phyloP scores from a whole-genome alignment of 257 asterid species.

The Nicotiana benthamiana region DNA sequence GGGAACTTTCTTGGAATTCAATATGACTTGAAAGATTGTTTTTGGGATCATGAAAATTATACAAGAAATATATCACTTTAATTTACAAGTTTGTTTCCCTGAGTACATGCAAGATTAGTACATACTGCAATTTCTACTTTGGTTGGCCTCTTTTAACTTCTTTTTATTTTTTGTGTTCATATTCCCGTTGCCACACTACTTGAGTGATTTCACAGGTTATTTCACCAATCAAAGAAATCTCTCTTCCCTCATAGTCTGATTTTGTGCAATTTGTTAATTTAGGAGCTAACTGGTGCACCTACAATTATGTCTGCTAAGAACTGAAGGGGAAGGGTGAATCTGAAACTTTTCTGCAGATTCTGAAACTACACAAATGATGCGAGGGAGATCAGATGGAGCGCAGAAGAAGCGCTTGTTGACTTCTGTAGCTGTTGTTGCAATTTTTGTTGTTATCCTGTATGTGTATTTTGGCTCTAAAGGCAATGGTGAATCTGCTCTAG shows the following conservation, averaged over 20 bases:
- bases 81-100: neutral
- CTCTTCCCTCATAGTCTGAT: neutral
- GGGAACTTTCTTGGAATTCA: neutral
- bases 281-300: conserved; percentile 7
- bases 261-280: conserved; percentile 9
- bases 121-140: neutral
- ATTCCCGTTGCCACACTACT: neutral
- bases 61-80: neutral
- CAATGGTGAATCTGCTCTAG: conserved; percentile 78
- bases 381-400: conserved; percentile 74
- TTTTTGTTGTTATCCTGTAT: conserved; percentile 51
- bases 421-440: conserved; percentile 38
- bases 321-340: conserved; percentile 15
- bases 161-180: neutral
- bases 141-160: neutral
- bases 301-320: conserved; percentile 16
- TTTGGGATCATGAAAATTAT: neutral
- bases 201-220: conserved; percentile 1
- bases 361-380: conserved; percentile 40
- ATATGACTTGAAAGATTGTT: neutral
- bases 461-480: conserved; percentile 65
- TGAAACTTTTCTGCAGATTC: conserved; percentile 17
- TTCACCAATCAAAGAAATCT: neutral
- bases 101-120: neutral
- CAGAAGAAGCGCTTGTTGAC: conserved; percentile 63